phyloP scores from a whole-genome alignment of 768 basidiomycete genomes.

The Leccinellum luteum region DNA sequence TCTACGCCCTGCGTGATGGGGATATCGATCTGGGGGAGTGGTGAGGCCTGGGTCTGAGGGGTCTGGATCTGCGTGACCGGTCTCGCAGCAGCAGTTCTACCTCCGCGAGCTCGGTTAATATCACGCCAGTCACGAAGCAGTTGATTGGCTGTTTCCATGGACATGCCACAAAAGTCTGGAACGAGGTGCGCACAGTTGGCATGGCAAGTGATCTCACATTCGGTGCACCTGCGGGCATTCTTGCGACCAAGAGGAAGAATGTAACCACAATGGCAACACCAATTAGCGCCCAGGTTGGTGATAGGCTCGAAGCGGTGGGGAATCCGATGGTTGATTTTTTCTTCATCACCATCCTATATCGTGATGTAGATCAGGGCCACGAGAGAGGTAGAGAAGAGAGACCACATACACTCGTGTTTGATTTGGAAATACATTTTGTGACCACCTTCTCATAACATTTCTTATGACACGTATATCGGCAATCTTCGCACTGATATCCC shows the following conservation, averaged over 20 bases:
- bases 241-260: constrained; percentile 97
- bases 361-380: not conserved
- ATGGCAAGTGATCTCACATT: constrained; percentile 96
- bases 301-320: constrained; percentile 97
- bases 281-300: constrained; percentile 96
- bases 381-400: not conserved
- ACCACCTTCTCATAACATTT: constrained; percentile 99
- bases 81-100: constrained; percentile 38
- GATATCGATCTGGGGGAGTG: constrained; percentile 33
- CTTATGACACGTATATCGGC: constrained; percentile 98
- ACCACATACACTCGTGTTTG: constrained; percentile 80
- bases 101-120: constrained; percentile 73
- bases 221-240: constrained; percentile 92
- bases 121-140: constrained; percentile 87
- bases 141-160: constrained; percentile 97
- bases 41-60: constrained; percentile 30
- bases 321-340: constrained; percentile 99
- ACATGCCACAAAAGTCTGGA: constrained; percentile 99
- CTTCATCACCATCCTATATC: constrained; percentile 86
- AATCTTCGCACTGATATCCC: constrained; percentile 99
- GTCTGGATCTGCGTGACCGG: constrained; percentile 34
- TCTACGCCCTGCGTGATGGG: constrained; percentile 40
- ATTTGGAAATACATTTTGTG: constrained; percentile 98
- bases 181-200: constrained; percentile 97
- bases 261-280: constrained; percentile 99